Evolutionary conservation across 129 eudicot species (phyloP).

Genomic region (Lactuca sativa): DNA sequence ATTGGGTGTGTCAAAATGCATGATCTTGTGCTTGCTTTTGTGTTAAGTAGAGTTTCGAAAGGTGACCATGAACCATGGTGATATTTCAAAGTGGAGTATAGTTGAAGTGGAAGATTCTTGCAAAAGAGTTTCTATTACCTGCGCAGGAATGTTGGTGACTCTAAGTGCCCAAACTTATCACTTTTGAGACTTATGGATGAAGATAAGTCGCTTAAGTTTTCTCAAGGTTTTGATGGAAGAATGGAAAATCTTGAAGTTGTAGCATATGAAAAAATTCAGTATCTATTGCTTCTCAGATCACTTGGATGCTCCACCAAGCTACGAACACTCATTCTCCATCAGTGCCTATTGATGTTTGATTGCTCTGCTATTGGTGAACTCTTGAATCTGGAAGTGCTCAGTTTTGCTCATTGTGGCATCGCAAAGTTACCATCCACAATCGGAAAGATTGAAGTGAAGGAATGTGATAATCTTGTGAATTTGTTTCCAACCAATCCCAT

Average conservation of each 20-base stretch:
- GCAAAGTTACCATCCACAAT: not conserved
- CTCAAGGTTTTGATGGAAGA: not conserved
- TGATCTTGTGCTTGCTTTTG: constrained; percentile 14
- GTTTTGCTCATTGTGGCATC: constrained; percentile 6
- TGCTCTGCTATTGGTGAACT: not conserved
- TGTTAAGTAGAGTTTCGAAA: not conserved
- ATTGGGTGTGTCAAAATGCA: not conserved
- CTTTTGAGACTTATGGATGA: constrained; percentile 5
- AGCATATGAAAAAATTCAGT: not conserved
- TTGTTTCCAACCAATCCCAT: constrained; percentile 22
- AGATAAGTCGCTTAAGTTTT: not conserved
- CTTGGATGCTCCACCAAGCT: constrained; percentile 8
- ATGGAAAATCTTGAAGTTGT: not conserved
- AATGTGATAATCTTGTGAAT: constrained; percentile 9
- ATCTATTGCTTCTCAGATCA: constrained; percentile 8
- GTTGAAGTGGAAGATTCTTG: not conserved
- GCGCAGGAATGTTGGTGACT: not conserved
- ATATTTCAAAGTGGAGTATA: not conserved
- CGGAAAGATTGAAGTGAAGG: not conserved
- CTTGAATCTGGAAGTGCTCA: constrained; percentile 11
- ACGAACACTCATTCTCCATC: not conserved
- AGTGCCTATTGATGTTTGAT: not conserved
- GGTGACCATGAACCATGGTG: not conserved
- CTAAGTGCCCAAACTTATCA: not conserved
- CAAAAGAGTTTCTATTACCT: not conserved